Evolutionary conservation across 208 protist species (phyloP), one percentile per base, ranked within the genome.

Genomic region (Blastocrithidia nonstop): DNA sequence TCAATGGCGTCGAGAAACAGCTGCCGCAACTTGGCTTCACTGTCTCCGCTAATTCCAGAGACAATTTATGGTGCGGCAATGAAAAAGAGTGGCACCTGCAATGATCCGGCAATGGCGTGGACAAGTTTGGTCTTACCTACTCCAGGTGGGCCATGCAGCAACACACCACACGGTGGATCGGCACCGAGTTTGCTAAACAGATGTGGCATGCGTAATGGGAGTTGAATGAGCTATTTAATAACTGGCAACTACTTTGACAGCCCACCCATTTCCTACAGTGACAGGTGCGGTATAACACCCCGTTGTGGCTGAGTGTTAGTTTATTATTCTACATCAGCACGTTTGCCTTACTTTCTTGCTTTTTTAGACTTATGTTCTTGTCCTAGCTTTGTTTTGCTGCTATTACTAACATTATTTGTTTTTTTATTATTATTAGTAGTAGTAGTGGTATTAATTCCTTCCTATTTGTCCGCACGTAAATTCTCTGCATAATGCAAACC

Each of bases 31-130:
- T 97, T 97, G 13, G 79, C 68, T 71, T 99, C 98, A 45, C 88
- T 97, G 58, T 99, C 96, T n/a, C 98, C 98, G 31, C 95, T 98
- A 52, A 99, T 96, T 36, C 97, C 96, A 6, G 80, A 91, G 3
- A 99, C 89, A 47, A 99, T 83, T 54, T 98, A 96, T 0, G 95
- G 94, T 9, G 88, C 94, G 1, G 85, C 76, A 26, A 98, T 79
- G 16, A 94, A 90, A 35, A 97, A 94, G 26, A 98, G 90, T n/a
- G 88, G 73, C 13, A 97, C 81, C 44, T 90, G 66, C 39, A 94
- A 67, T 16, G 93, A 84, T 11, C 91, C 94, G 1, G 95, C 94
- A 50, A 98, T 95, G 19, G 94, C 94, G 59, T 94, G 73, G 1
- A 96, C 93, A 1, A 98, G 76, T 62, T 95, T 76, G 16, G 96